Conservation (phyloP, 1,284 basidiomycete genomes). For the Apiotrichum mycotoxinovorans region DNA sequence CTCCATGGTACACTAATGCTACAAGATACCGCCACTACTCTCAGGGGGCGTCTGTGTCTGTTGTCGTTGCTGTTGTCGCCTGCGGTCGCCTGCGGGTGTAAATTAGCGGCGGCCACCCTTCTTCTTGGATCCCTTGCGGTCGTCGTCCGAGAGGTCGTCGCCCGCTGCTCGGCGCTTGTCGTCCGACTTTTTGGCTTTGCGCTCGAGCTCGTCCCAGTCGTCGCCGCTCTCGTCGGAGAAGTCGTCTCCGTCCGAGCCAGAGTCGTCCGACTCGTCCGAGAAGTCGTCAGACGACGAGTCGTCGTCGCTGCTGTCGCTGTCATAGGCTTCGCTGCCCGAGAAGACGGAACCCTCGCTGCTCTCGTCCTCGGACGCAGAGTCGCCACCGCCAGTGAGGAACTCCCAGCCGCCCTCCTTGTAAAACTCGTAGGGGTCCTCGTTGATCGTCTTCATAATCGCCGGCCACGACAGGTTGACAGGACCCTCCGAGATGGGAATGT, state of each 20-base stretch:
- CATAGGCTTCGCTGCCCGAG: slow-evolving; percentile 51
- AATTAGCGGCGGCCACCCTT: slow-evolving; percentile 21
- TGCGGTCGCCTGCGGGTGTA: not conserved
- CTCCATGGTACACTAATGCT: slow-evolving; percentile 4
- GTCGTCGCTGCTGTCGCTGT: slow-evolving; percentile 48
- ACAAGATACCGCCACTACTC: not conserved
- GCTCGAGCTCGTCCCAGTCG: slow-evolving; percentile 92
- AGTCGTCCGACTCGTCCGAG: slow-evolving; percentile 54
- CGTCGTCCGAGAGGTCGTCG: slow-evolving; percentile 39
- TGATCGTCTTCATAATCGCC: slow-evolving; percentile 95
- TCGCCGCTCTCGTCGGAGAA: slow-evolving; percentile 59
- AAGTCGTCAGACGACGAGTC: slow-evolving; percentile 54
- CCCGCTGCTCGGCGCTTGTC: slow-evolving; percentile 32
- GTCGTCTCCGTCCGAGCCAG: slow-evolving; percentile 56
- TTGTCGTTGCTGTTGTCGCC: not conserved
- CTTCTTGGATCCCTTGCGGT: slow-evolving; percentile 34
- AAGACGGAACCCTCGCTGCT: slow-evolving; percentile 77
- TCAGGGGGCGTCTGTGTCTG: not conserved
- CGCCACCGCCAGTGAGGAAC: slow-evolving; percentile 73
- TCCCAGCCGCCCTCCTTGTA: slow-evolving; percentile 94
- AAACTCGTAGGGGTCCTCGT: slow-evolving; percentile 92
- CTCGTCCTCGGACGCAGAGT: slow-evolving; percentile 65
- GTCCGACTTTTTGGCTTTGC: slow-evolving; percentile 64
- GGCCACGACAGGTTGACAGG: slow-evolving; percentile 98
- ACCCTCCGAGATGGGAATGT: slow-evolving; percentile 92